Conservation (phyloP, 371 early-diverging fungal species). For the Dichotomocladium elegans region DNA sequence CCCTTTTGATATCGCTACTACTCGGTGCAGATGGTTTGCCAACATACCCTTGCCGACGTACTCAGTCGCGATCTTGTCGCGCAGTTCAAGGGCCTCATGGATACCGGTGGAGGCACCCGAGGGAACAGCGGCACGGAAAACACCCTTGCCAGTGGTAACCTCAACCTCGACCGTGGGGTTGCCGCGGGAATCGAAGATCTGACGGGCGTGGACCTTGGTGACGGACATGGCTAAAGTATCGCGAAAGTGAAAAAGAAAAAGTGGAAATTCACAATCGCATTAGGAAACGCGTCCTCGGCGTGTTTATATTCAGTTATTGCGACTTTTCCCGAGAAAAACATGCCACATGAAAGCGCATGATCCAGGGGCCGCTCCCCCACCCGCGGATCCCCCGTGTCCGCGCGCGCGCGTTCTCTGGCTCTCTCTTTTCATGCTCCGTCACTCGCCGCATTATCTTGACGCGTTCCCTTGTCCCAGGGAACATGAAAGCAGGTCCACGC, state of each 20-base stretch:
- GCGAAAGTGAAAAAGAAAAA: constrained; percentile 1
- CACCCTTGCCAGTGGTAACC: constrained; percentile 85
- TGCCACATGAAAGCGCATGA: constrained; percentile 12
- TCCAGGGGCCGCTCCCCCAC: no score
- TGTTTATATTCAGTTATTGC: constrained; percentile 1
- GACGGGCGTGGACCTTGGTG: constrained; percentile 90
- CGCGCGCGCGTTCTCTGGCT: no score
- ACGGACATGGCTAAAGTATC: constrained; percentile 42
- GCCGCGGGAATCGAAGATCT: constrained; percentile 99
- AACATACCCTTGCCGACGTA: constrained; percentile 93
- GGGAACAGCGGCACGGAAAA: constrained; percentile 97
- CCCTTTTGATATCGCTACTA: neutral
- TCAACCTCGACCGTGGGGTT: constrained; percentile 99
- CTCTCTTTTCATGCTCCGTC: no score
- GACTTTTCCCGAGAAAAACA: constrained; percentile 3
- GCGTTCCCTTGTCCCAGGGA: no score
- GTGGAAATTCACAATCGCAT: neutral
- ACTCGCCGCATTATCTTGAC: no score
- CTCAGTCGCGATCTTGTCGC: constrained; percentile 81
- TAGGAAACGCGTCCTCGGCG: constrained; percentile 1
- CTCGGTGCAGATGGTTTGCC: neutral
- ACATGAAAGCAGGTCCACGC: no score
- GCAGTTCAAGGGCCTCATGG: constrained; percentile 98
- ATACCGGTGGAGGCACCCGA: constrained; percentile 99
- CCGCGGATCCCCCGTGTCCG: no score